These are phyloP conservation scores for Didymosphaeria variabile DNA, from an alignment of 2,329 filamentous ascomycete genomes.

Conservation along the genomic window DNA sequence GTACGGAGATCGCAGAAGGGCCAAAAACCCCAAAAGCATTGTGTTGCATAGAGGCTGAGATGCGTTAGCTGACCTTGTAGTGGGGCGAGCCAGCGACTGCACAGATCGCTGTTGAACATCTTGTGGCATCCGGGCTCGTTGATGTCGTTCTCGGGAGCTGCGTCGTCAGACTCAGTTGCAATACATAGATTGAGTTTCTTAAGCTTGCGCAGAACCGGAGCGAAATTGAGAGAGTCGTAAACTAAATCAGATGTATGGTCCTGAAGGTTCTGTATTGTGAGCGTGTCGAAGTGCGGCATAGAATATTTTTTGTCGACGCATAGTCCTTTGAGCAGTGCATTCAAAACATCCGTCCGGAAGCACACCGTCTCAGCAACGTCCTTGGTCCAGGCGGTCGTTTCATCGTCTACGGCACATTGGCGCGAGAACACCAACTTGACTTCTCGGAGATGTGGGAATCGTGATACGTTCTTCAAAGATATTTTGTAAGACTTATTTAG, in stretches of 20 bases:
- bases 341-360: conserved; percentile 20
- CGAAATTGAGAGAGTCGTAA: conserved; percentile 26
- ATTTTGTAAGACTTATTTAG: neutral
- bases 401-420: neutral
- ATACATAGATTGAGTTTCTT: conserved; percentile 29
- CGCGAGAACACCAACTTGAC: neutral
- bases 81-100: conserved; percentile 32
- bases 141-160: conserved; percentile 24
- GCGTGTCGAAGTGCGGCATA: conserved; percentile 15
- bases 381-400: neutral
- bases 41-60: conserved; percentile 51
- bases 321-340: conserved; percentile 17
- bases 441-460: conserved; percentile 8
- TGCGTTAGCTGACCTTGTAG: conserved; percentile 35
- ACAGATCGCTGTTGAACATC: conserved; percentile 30
- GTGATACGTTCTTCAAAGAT: neutral
- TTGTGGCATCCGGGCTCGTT: conserved; percentile 18
- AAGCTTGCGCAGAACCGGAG: conserved; percentile 22
- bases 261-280: conserved; percentile 37
- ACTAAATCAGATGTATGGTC: conserved; percentile 19
- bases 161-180: conserved; percentile 26
- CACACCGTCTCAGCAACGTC: conserved; percentile 18
- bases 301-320: neutral
- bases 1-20: conserved; percentile 49
- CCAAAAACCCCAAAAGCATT: conserved; percentile 52